Percentiles rank a stretch among this genome's conserved stretches.
Evolutionary conservation across 768 basidiomycete species (phyloP).

Genomic region (Mycena kentingensis): DNA sequence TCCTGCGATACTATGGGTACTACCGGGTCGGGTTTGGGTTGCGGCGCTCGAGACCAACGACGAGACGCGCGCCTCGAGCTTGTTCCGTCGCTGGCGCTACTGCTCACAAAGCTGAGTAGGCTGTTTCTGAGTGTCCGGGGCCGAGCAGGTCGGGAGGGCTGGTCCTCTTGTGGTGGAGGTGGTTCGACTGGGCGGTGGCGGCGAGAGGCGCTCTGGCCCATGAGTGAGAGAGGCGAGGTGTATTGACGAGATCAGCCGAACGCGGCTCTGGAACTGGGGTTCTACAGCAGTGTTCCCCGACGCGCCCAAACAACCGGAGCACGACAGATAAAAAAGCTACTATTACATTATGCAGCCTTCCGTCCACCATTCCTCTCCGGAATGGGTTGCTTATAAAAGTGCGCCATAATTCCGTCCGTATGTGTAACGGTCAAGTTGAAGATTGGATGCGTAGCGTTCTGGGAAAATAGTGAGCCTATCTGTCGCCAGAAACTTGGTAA

Average conservation of each 20-base stretch:
- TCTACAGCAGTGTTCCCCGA: background rate
- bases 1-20: too few species aligned
- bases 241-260: background rate
- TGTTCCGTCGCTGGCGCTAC: background rate
- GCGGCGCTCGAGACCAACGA: background rate
- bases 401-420: constrained; percentile 62
- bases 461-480: too few species aligned
- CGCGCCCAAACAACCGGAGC: too few species aligned
- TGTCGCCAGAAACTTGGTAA: too few species aligned
- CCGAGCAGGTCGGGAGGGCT: background rate
- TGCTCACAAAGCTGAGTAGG: background rate
- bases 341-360: background rate
- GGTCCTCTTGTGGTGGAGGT: background rate
- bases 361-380: constrained; percentile 27
- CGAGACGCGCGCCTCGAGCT: background rate
- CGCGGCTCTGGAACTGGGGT: background rate
- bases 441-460: constrained; percentile 84
- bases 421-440: constrained; percentile 77
- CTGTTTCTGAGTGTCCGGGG: background rate
- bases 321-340: too few species aligned
- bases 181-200: background rate
- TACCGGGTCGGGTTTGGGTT: background rate
- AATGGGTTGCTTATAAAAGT: constrained; percentile 69
- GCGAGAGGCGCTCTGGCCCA: background rate
- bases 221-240: background rate